These are phyloP conservation scores for Penicillium frequentans DNA, from an alignment of 2,329 filamentous ascomycete genomes.

Conservation along the genomic window DNA sequence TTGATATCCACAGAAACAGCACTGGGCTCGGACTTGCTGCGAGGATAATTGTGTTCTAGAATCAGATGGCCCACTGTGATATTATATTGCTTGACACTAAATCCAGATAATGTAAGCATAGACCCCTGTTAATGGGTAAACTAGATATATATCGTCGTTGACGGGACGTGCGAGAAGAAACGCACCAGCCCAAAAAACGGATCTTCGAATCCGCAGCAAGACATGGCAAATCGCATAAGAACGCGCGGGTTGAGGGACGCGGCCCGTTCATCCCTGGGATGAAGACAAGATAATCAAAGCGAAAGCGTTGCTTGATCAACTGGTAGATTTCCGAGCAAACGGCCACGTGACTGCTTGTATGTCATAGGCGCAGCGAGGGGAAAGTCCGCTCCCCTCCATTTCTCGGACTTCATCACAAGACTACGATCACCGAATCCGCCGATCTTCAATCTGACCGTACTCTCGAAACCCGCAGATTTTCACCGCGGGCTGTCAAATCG, in stretches of 20 bases:
- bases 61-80: constrained; percentile 60
- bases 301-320: not conserved
- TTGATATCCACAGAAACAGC: constrained; percentile 67
- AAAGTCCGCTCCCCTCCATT: constrained; percentile 26
- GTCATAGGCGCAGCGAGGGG: constrained; percentile 38
- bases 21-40: constrained; percentile 37
- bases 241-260: constrained; percentile 63
- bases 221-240: constrained; percentile 61
- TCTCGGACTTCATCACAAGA: constrained; percentile 15
- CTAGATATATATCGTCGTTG: not conserved
- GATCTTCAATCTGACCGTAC: not conserved
- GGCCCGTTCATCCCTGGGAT: constrained; percentile 51
- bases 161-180: constrained; percentile 10
- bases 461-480: not conserved
- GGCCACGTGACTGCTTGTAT: constrained; percentile 39
- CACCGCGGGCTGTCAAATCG: not conserved
- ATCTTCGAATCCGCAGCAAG: constrained; percentile 70
- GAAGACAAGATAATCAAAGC: not conserved
- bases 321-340: not conserved
- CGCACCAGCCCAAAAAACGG: constrained; percentile 88
- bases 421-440: not conserved
- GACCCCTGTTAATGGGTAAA: constrained; percentile 16
- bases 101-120: not conserved
- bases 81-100: constrained; percentile 61
- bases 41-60: constrained; percentile 66